Base-by-base conservation (phyloP, 1,284 basidiomycete species). In the Microbotryum lychnidis-dioicae region DNA sequence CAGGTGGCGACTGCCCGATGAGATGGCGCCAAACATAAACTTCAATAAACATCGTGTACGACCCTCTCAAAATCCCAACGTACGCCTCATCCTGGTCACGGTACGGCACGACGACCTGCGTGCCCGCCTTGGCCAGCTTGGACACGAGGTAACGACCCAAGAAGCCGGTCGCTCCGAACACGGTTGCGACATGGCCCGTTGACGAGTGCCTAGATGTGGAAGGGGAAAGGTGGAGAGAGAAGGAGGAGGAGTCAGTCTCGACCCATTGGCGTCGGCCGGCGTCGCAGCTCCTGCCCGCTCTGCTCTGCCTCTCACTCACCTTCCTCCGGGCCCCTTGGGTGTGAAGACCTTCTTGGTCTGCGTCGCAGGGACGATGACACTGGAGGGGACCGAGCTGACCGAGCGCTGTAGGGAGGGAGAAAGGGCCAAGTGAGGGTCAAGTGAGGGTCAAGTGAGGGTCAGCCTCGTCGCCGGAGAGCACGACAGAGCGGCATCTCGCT, bases 111-210 rank as follows among this genome's bases (percentile, higher is more conserved):
- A 98, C 83, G 63, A 97, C 91, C 75, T 96, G 92, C 6, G 91
- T 91, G 12, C 94, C 94, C 75, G 84, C 80, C 79, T 90, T 91
- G 63, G 90, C 91, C 16, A 96, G 82, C 79, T 96, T 96, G 54
- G 87, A 83, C 53, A 98, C 90, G 57, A 97, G 79, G 77, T 97
- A 98, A 73, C 93, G 80, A 56, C 94, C 94, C 58, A 99, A 79
- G 76, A 97, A 98, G 8, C 93, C 91, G 12, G 93, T 97, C 74
- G 86, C 89, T 44, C 94, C 94, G 79, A 99, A 98, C 59, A 98
- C 93, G 33, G 94, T 99, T 49, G 87, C 94, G 52, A 87, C 84
- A 77, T 93, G 91, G 3, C 92, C 92, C 56, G 86, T 86, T 65
- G 86, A 83, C 8, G 89, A 85, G 73, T 89, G 91, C 71, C 93